Conservation (phyloP, 495 filamentous ascomycete genomes). For the Penicillium cinerascens region DNA sequence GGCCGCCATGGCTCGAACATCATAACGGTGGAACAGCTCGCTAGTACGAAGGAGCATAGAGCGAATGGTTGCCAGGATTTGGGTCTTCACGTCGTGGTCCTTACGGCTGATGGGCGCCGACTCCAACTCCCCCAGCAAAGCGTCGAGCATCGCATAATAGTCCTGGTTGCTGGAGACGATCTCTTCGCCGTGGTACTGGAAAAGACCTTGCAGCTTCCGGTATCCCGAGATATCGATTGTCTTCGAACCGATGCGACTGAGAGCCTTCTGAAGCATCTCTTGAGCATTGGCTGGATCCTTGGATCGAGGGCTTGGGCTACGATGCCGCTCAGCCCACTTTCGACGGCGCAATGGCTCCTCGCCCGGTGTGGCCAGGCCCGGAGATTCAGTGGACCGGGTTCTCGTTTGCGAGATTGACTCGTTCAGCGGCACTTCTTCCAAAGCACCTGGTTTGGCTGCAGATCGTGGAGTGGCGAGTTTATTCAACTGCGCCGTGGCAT, state of each 20-base stretch:
- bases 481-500: slow-evolving; percentile 14
- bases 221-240: slow-evolving; percentile 84
- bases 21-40: slow-evolving; percentile 60
- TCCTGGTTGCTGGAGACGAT: slow-evolving; percentile 52
- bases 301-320: slow-evolving; percentile 37
- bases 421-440: slow-evolving; percentile 26
- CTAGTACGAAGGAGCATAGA: slow-evolving; percentile 67
- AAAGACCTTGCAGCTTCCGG: slow-evolving; percentile 78
- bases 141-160: slow-evolving; percentile 70
- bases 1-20: slow-evolving; percentile 61
- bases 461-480: slow-evolving; percentile 18
- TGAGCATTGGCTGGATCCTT: slow-evolving; percentile 47
- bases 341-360: slow-evolving; percentile 21
- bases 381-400: slow-evolving; percentile 17
- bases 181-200: slow-evolving; percentile 58
- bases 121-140: slow-evolving; percentile 74
- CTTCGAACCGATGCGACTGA: slow-evolving; percentile 64
- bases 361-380: slow-evolving; percentile 2
- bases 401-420: slow-evolving; percentile 14
- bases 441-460: slow-evolving; percentile 22
- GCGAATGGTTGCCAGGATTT: slow-evolving; percentile 77
- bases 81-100: slow-evolving; percentile 68
- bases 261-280: slow-evolving; percentile 70
- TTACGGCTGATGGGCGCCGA: slow-evolving; percentile 35
- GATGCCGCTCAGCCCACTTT: slow-evolving; percentile 26